phyloP scores from a whole-genome alignment of 345 rosid species.

The rapeseed (Brassica napus) region DNA sequence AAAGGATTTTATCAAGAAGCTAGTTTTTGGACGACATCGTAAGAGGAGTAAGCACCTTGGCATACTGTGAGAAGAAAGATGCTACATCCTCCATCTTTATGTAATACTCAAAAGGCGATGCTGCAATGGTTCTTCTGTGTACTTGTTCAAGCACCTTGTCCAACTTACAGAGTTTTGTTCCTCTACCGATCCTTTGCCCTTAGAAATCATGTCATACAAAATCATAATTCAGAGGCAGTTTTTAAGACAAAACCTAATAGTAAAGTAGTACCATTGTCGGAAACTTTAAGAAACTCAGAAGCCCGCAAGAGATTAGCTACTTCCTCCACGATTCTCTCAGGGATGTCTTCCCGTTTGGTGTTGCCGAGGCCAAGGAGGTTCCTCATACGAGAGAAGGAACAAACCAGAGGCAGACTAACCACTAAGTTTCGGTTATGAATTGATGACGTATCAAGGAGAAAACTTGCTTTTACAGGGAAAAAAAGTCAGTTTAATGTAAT shows the following conservation, averaged over 20 bases:
- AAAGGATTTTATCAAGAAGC: not conserved
- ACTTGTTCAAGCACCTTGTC: conserved; percentile 48
- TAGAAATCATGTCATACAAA: not conserved
- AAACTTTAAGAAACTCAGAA: conserved; percentile 42
- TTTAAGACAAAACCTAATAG: not conserved
- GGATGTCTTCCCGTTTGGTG: conserved; percentile 35
- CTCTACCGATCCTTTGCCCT: conserved; percentile 55
- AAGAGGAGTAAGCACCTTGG: conserved; percentile 41
- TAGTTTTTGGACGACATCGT: not conserved
- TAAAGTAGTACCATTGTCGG: conserved; percentile 37
- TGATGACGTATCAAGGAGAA: conserved; percentile 13
- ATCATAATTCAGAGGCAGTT: not conserved
- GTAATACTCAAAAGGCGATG: conserved; percentile 46
- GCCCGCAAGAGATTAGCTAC: conserved; percentile 38
- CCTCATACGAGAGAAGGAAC: conserved; percentile 50
- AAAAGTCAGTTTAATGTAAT: not conserved
- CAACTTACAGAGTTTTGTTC: conserved; percentile 41
- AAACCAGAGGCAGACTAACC: conserved; percentile 47
- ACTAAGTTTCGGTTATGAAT: conserved; percentile 31
- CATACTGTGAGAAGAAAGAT: conserved; percentile 46
- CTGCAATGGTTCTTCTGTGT: conserved; percentile 52
- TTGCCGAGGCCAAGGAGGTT: conserved; percentile 42
- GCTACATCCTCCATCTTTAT: conserved; percentile 45
- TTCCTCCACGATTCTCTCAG: conserved; percentile 10
- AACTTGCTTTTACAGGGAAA: not conserved